These are phyloP conservation scores for Penicillium macrosclerotiorum DNA, from an alignment of 495 filamentous ascomycete genomes.

Conservation along the genomic window DNA sequence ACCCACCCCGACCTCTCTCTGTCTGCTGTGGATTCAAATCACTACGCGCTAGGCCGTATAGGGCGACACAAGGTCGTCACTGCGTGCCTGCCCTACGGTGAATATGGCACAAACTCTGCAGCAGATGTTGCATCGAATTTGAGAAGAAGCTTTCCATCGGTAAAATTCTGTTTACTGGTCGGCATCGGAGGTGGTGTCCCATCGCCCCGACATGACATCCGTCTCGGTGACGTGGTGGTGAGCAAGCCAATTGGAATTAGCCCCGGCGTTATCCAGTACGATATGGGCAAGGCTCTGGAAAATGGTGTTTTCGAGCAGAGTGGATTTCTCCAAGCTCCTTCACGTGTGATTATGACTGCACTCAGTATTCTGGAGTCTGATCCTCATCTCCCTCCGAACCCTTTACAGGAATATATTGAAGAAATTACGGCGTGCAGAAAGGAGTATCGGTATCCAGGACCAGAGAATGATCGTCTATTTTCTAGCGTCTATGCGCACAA, in stretches of 20 bases:
- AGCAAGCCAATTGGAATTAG: slow-evolving; percentile 1
- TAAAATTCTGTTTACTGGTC: slow-evolving; percentile 18
- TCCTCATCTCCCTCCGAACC: background rate
- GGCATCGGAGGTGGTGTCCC: slow-evolving; percentile 27
- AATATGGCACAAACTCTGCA: slow-evolving; percentile 17
- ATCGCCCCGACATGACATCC: slow-evolving; percentile 20
- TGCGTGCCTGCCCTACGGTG: slow-evolving; percentile 21
- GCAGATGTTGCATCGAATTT: slow-evolving; percentile 31
- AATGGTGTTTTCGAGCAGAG: slow-evolving; percentile 1
- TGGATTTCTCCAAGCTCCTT: slow-evolving; percentile 19
- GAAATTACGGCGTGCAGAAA: slow-evolving; percentile 2
- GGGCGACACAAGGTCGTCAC: slow-evolving; percentile 29
- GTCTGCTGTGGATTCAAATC: slow-evolving; percentile 25
- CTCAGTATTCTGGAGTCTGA: slow-evolving; percentile 7
- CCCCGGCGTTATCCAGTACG: slow-evolving; percentile 18
- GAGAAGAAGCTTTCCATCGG: slow-evolving; percentile 6
- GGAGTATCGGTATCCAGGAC: background rate
- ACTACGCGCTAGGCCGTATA: slow-evolving; percentile 39
- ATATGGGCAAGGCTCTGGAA: slow-evolving; percentile 14
- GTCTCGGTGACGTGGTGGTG: slow-evolving; percentile 22
- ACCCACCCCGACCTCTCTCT: background rate
- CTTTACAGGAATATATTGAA: background rate
- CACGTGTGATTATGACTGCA: slow-evolving; percentile 18
- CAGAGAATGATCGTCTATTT: slow-evolving; percentile 1
- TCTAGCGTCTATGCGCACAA: background rate